These are phyloP conservation scores for Podosphaera xanthii DNA, from an alignment of 2,329 filamentous ascomycete species.

Conservation along the genomic window DNA sequence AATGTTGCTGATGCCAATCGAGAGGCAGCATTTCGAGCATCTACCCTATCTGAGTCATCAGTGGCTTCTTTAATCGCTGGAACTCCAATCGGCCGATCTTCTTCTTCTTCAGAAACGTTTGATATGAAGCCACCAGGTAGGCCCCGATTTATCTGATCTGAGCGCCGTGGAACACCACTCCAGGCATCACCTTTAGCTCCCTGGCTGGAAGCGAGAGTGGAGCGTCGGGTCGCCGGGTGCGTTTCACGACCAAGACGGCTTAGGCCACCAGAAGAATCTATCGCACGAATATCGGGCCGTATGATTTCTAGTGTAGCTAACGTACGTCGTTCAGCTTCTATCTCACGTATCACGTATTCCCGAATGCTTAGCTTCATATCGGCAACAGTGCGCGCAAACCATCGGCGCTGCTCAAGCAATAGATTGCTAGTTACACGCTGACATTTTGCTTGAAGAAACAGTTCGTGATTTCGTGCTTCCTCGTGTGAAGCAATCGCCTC, in stretches of 20 bases:
- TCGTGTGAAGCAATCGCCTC: constrained; percentile 84
- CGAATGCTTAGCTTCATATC: constrained; percentile 67
- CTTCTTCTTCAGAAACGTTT: constrained; percentile 40
- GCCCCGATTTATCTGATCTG: constrained; percentile 56
- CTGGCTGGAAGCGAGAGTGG: constrained; percentile 66
- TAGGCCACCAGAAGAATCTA: constrained; percentile 76
- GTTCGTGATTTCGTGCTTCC: constrained; percentile 64
- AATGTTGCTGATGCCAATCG: constrained; percentile 28
- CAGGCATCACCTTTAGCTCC: constrained; percentile 96
- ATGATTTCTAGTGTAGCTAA: constrained; percentile 85
- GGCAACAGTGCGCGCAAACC: constrained; percentile 70
- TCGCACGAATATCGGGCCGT: constrained; percentile 74
- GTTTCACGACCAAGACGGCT: constrained; percentile 74
- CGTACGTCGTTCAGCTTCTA: constrained; percentile 81
- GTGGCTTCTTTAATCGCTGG: constrained; percentile 37
- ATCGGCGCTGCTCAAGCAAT: constrained; percentile 67
- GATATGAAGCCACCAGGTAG: constrained; percentile 49
- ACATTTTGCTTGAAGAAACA: constrained; percentile 64
- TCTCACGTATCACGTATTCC: constrained; percentile 84
- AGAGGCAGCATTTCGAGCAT: constrained; percentile 88
- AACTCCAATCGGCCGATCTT: constrained; percentile 20
- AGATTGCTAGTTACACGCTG: constrained; percentile 76
- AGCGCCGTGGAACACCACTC: constrained; percentile 67
- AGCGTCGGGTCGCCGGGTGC: constrained; percentile 49
- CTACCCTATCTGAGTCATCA: constrained; percentile 79